phyloP scores from a whole-genome alignment of 2,329 filamentous ascomycete genomes.

The Aspergillus sp. region DNA sequence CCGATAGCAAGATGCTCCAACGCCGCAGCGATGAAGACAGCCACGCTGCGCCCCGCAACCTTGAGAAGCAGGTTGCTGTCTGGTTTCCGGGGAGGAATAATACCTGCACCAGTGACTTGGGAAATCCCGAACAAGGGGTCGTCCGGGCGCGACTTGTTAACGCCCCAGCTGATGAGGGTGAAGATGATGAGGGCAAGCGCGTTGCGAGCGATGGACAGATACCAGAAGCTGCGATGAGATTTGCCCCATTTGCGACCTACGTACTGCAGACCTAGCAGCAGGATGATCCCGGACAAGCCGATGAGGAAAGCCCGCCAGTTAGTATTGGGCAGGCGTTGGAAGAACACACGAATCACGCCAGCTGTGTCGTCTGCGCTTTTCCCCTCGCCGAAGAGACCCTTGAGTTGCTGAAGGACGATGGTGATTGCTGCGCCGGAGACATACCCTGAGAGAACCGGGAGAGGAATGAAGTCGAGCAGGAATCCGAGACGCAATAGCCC shows the following conservation, averaged over 20 bases:
- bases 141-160: not conserved
- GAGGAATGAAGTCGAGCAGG: not conserved
- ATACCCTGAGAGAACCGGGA: not conserved
- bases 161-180: not conserved
- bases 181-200: not conserved
- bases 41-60: not conserved
- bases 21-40: not conserved
- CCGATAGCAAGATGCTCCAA: slow-evolving; percentile 65
- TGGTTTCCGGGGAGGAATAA: not conserved
- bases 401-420: not conserved
- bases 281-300: not conserved
- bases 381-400: not conserved
- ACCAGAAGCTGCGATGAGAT: not conserved
- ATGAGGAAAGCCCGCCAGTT: not conserved
- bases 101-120: not conserved
- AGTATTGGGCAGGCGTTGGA: not conserved
- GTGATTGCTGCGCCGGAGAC: not conserved
- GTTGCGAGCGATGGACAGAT: not conserved
- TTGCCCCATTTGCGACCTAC: not conserved
- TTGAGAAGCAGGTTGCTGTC: not conserved
- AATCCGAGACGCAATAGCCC: not conserved
- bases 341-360: not conserved
- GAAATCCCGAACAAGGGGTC: not conserved
- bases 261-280: not conserved
- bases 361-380: not conserved